Conservation (phyloP, 148 eudicot genomes). For the Chenopodium formosanum region DNA sequence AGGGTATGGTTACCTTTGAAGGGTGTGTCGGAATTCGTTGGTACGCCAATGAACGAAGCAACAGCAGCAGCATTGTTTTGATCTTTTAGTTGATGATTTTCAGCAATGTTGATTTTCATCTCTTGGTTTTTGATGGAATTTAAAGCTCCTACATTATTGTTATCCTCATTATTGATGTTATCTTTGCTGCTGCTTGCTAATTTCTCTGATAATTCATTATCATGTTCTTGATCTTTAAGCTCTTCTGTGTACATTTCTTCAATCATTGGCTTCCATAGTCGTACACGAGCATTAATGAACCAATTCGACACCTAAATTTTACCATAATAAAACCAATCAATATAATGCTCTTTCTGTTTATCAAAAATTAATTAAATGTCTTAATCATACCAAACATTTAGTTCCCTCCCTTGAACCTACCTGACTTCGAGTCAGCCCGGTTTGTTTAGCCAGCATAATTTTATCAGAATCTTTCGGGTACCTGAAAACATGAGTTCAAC, state of each 20-base stretch:
- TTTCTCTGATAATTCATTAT: slow-evolving; percentile 40
- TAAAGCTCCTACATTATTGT: neutral
- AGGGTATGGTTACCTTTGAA: slow-evolving; percentile 12
- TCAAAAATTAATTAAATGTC: no score
- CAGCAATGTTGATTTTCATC: slow-evolving; percentile 9
- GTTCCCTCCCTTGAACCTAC: slow-evolving; percentile 21
- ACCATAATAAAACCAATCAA: slow-evolving; percentile 3
- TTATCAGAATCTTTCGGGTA: slow-evolving; percentile 84
- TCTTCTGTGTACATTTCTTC: slow-evolving; percentile 88
- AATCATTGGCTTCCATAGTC: slow-evolving; percentile 92
- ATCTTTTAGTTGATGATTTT: slow-evolving; percentile 14
- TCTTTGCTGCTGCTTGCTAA: slow-evolving; percentile 29
- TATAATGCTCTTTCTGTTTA: neutral
- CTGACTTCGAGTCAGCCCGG: slow-evolving; percentile 80
- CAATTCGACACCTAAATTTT: slow-evolving; percentile 68
- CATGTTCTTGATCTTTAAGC: slow-evolving; percentile 53
- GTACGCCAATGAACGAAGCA: slow-evolving; percentile 30
- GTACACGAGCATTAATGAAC: slow-evolving; percentile 90
- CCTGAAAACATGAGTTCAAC: slow-evolving; percentile 30
- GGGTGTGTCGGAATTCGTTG: slow-evolving; percentile 27
- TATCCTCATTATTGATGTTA: slow-evolving; percentile 23
- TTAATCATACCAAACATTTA: neutral
- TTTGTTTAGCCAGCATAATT: slow-evolving; percentile 64
- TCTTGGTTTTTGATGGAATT: slow-evolving; percentile 14
- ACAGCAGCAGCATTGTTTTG: neutral